phyloP scores from a whole-genome alignment of 352 stramenopile genomes.

The Phytopythium oedochilum region DNA sequence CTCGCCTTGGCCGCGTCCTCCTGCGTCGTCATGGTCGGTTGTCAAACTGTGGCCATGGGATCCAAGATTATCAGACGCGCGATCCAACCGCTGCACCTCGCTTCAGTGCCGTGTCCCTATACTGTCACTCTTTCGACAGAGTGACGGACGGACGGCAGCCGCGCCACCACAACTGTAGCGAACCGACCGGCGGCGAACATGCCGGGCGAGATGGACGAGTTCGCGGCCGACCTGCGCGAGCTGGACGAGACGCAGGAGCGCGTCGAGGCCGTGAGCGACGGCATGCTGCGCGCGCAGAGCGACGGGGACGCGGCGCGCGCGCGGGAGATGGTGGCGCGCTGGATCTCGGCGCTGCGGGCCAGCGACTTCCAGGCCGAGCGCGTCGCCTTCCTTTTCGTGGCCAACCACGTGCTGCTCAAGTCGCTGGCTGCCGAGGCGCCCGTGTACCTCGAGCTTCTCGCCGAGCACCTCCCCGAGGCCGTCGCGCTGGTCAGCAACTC shows the following conservation, averaged over 20 bases:
- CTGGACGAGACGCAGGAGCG: conserved; percentile 82
- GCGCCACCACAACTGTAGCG: no score
- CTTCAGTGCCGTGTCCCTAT: background rate
- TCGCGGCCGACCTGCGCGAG: conserved; percentile 65
- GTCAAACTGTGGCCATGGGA: background rate
- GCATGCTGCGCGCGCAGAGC: conserved; percentile 52
- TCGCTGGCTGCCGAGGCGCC: conserved; percentile 16
- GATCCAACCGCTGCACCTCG: conserved; percentile 1
- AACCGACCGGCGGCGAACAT: no score
- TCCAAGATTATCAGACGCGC: background rate
- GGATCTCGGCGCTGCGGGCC: conserved; percentile 56
- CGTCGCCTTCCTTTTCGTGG: conserved; percentile 79
- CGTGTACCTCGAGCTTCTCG: conserved; percentile 30
- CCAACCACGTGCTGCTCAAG: conserved; percentile 84
- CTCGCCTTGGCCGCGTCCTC: conserved; percentile 39
- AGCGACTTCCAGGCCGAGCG: conserved; percentile 80
- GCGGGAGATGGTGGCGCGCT: conserved; percentile 53
- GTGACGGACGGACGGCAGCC: background rate
- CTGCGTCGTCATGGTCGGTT: conserved; percentile 28
- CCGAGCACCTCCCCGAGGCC: conserved; percentile 53
- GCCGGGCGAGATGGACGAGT: conserved; percentile 64
- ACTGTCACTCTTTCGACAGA: background rate
- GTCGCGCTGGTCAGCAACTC: conserved; percentile 83
- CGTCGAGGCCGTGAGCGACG: conserved; percentile 74
- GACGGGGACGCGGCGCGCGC: conserved; percentile 21